Percentiles rank a stretch among this genome's conserved stretches.
Conservation (phyloP, 352 stramenopile species). For the Pythium sukuiense region DNA sequence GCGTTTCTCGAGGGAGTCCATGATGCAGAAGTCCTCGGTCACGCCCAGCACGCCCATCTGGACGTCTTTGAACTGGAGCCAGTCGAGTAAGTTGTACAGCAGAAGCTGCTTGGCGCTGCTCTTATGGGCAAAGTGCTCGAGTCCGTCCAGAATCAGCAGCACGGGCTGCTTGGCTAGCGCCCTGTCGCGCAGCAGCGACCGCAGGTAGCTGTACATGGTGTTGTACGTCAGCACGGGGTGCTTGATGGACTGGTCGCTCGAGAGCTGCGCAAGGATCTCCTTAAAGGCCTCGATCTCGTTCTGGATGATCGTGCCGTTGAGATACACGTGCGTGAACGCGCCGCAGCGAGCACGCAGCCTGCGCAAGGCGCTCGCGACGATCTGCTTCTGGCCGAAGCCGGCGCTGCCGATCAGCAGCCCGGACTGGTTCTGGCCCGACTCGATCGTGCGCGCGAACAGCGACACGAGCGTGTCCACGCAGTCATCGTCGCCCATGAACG, state of each 20-base stretch:
- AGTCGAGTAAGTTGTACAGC: slow-evolving; percentile 85
- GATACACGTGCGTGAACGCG: slow-evolving; percentile 63
- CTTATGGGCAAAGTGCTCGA: slow-evolving; percentile 76
- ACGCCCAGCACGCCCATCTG: slow-evolving; percentile 82
- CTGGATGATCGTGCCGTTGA: slow-evolving; percentile 76
- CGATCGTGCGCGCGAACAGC: slow-evolving; percentile 70
- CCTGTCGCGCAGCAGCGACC: slow-evolving; percentile 57
- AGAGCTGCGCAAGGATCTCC: slow-evolving; percentile 73
- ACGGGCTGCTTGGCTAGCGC: slow-evolving; percentile 51
- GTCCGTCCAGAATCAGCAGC: slow-evolving; percentile 68
- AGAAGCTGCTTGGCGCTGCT: slow-evolving; percentile 75
- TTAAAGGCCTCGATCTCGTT: slow-evolving; percentile 88
- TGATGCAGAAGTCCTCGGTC: slow-evolving; percentile 77
- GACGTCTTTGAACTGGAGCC: slow-evolving; percentile 80
- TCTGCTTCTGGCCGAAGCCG: slow-evolving; percentile 46
- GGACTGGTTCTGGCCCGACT: slow-evolving; percentile 76
- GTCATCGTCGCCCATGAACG: slow-evolving; percentile 19
- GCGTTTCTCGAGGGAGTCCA: slow-evolving; percentile 81
- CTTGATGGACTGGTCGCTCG: slow-evolving; percentile 52
- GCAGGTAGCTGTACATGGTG: slow-evolving; percentile 86
- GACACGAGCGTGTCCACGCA: slow-evolving; percentile 46
- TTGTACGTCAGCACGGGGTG: slow-evolving; percentile 76
- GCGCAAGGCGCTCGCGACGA: slow-evolving; percentile 54
- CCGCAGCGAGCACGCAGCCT: slow-evolving; percentile 40
- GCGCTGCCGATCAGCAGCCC: slow-evolving; percentile 65